These are phyloP conservation scores for Monosporascus cannonballus DNA, from an alignment of 2,329 filamentous ascomycete genomes.

Conservation along the genomic window DNA sequence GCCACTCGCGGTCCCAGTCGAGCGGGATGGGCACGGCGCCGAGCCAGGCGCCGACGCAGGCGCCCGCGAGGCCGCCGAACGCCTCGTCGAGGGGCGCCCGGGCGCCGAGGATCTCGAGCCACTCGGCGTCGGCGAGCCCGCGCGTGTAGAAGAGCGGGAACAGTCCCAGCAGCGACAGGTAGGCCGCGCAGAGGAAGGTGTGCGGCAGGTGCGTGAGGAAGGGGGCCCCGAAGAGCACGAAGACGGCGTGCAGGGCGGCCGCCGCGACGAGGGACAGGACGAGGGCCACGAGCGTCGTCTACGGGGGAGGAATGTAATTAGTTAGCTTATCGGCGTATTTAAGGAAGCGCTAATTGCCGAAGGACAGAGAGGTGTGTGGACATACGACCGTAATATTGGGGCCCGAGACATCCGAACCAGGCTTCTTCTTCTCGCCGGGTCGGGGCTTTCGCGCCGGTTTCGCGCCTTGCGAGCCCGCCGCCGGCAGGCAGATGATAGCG, in stretches of 20 bases:
- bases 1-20: slow-evolving; percentile 99
- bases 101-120: slow-evolving; percentile 63
- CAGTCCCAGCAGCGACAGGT: slow-evolving; percentile 72
- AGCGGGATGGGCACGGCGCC: slow-evolving; percentile 92
- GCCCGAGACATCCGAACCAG: slow-evolving; percentile 31
- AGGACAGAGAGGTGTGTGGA: slow-evolving; percentile 3
- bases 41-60: slow-evolving; percentile 77
- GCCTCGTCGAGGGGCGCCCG: slow-evolving; percentile 73
- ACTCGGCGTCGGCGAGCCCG: slow-evolving; percentile 66
- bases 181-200: slow-evolving; percentile 73
- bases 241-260: slow-evolving; percentile 45
- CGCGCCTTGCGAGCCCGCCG: slow-evolving; percentile 42
- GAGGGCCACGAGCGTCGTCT: slow-evolving; percentile 69
- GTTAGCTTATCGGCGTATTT: slow-evolving; percentile 1
- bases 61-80: slow-evolving; percentile 76
- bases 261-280: slow-evolving; percentile 34
- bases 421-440: slow-evolving; percentile 49
- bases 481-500: slow-evolving; percentile 56
- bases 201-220: slow-evolving; percentile 73
- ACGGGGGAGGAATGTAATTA: slow-evolving; percentile 32
- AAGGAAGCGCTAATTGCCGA: too few relatives aligned
- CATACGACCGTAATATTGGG: slow-evolving; percentile 42
- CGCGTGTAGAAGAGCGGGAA: slow-evolving; percentile 82
- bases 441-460: slow-evolving; percentile 43
- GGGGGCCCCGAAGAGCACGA: slow-evolving; percentile 89